Evolutionary conservation across 164 flowering plant species (phyloP).

Genomic region (Buxus sempervirens): DNA sequence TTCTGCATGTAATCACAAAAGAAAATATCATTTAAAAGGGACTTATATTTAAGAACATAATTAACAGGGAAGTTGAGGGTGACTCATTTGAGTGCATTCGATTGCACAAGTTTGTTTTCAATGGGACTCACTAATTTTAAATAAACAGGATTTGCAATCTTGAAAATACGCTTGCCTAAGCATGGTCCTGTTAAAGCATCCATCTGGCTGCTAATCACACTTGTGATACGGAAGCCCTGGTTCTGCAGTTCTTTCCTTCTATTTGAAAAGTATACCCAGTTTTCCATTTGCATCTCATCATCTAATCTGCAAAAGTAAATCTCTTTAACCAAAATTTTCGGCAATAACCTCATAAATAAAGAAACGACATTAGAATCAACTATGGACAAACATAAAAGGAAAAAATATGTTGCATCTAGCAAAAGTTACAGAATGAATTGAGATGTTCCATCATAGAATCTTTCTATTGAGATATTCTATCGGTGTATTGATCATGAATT

Average conservation of each 20-base stretch:
- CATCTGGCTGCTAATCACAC: slow-evolving; percentile 57
- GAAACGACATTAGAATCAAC: neutral
- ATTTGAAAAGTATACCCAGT: slow-evolving; percentile 34
- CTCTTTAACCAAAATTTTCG: neutral
- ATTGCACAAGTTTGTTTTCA: neutral
- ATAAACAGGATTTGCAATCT: slow-evolving; percentile 46
- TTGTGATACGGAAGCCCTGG: slow-evolving; percentile 39
- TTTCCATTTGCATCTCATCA: slow-evolving; percentile 41
- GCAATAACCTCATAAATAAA: neutral
- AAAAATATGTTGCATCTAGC: neutral
- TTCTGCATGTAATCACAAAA: too few relatives aligned
- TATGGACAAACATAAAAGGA: neutral
- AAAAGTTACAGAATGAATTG: neutral
- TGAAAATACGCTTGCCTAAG: slow-evolving; percentile 42
- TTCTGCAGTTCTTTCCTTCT: slow-evolving; percentile 31
- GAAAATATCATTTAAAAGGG: neutral
- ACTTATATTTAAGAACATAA: neutral
- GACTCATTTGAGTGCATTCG: neutral
- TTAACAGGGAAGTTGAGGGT: neutral
- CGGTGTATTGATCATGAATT: neutral
- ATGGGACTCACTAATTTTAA: slow-evolving; percentile 13
- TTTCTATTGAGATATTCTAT: too few relatives aligned
- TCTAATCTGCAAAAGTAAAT: slow-evolving; percentile 35
- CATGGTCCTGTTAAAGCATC: slow-evolving; percentile 46
- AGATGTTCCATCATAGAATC: neutral